Conservation (phyloP, 1,284 basidiomycete species). For the Hortiboletus rubellus region DNA sequence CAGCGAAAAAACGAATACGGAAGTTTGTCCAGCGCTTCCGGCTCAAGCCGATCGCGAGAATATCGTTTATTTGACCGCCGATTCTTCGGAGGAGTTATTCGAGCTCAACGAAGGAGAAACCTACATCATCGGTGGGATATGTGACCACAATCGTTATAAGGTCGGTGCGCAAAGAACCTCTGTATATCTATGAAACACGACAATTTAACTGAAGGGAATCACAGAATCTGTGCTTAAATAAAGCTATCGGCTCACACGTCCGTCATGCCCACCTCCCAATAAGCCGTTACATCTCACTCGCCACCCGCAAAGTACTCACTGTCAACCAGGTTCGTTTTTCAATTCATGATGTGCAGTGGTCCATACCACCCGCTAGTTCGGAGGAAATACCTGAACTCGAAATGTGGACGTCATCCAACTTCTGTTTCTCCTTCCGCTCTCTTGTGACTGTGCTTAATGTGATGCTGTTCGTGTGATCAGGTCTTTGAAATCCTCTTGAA, state of each 20-base stretch:
- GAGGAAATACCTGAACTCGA: background rate
- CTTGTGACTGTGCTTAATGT: conserved; percentile 4
- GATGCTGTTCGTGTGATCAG: conserved; percentile 25
- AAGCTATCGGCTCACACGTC: conserved; percentile 75
- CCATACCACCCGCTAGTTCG: background rate
- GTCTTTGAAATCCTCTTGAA: conserved; percentile 90
- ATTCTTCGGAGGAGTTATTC: conserved; percentile 83
- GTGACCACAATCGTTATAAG: conserved; percentile 97
- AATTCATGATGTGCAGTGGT: background rate
- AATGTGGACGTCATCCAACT: background rate
- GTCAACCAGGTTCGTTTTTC: conserved; percentile 74
- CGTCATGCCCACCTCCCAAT: conserved; percentile 92
- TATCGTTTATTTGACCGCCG: conserved; percentile 93
- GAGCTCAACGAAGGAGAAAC: conserved; percentile 82
- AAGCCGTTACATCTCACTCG: conserved; percentile 80
- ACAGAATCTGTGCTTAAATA: conserved; percentile 87
- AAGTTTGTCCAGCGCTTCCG: background rate
- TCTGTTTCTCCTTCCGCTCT: background rate
- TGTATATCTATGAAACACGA: background rate
- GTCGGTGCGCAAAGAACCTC: conserved; percentile 32
- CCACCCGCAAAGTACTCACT: conserved; percentile 93
- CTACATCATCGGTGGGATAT: conserved; percentile 96
- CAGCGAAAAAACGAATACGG: conserved; percentile 8
- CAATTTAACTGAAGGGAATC: background rate
- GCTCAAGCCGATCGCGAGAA: conserved; percentile 37